Evolutionary conservation across 2,329 filamentous ascomycete genomes (phyloP), one percentile per base, ranked within the genome.

Genomic region (Penicillium decumbens): DNA sequence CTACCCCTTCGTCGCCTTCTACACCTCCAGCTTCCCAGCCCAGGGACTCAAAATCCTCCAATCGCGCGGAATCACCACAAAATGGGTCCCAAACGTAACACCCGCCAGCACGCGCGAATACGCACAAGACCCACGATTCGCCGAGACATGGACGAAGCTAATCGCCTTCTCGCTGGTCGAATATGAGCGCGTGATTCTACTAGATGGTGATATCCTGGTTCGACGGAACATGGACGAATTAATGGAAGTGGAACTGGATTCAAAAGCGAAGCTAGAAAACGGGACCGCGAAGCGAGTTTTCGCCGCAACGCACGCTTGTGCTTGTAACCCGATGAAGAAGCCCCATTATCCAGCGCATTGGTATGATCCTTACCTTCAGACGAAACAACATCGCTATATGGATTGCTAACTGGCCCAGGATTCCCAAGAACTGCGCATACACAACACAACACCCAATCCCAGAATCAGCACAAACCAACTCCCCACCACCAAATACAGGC

Each of bases 311-410:
- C 87, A 90, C 70, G 88, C 87, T 15, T 92, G 88, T 69, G 83
- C 89, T n/a, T 92, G 88, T 73, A 92, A 92, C 69, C 88, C 88
- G 13, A 74, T 88, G 58, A 78, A 80, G 62, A 88, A 87, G 69
- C 63, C 79, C 25, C 87, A 92, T 71, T 93, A 93, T 68, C 88
- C 88, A 1, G 20, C 37, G 18, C 7, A 39, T 20, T 39, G 37
- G 37, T 39, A 25, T 20, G 37, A 6, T 39, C 33, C n/a, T n/a
- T n/a, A n/a, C n/a, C n/a, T n/a, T n/a, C n/a, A n/a, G n/a, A n/a
- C n/a, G n/a, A n/a, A n/a, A n/a, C n/a, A n/a, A n/a, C n/a, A n/a
- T n/a, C n/a, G n/a, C n/a, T n/a, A n/a, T n/a, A n/a, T n/a, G n/a
- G n/a, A n/a, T n/a, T n/a, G n/a, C n/a, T n/a, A n/a, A n/a, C n/a